Conservation (phyloP, 164 flowering plant genomes). For the Piper betle region DNA sequence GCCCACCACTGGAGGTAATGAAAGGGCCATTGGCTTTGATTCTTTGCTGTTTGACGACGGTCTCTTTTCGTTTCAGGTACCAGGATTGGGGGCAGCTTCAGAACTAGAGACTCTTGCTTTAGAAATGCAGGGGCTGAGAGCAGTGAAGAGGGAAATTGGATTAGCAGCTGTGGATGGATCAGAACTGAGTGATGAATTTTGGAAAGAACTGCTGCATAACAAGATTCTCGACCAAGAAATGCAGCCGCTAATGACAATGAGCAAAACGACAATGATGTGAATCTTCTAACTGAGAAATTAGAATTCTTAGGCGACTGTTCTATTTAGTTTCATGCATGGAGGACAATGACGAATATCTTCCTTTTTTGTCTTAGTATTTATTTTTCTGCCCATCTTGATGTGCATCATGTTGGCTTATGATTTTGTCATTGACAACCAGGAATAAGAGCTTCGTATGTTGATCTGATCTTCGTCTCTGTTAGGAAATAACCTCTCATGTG, state of each 20-base stretch:
- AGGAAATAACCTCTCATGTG: no score
- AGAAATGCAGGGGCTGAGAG: constrained; percentile 31
- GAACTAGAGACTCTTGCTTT: constrained; percentile 36
- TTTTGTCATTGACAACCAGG: no score
- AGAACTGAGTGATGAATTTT: constrained; percentile 30
- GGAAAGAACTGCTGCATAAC: constrained; percentile 46
- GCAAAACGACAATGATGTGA: constrained; percentile 34
- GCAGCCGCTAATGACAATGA: constrained; percentile 7
- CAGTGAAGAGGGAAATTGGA: constrained; percentile 8
- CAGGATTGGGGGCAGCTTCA: constrained; percentile 24
- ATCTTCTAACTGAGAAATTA: constrained; percentile 35
- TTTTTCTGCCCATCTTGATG: no score
- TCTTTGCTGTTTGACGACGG: constrained; percentile 16
- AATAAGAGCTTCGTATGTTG: no score
- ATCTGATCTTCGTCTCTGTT: no score
- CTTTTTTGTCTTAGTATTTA: no score
- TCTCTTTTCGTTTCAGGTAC: constrained; percentile 22
- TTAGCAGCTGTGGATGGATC: constrained; percentile 7
- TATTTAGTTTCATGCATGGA: no score
- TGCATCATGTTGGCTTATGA: no score
- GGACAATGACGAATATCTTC: no score
- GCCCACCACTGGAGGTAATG: constrained; percentile 6
- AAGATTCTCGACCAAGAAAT: constrained; percentile 13
- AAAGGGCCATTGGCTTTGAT: constrained; percentile 13
- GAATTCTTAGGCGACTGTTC: constrained; percentile 51